A percentile compares a stretch with the other conserved stretches of the same genome.
Evolutionary conservation across 129 eudicot genomes (phyloP).

Genomic region (Dittrichia graveolens): DNA sequence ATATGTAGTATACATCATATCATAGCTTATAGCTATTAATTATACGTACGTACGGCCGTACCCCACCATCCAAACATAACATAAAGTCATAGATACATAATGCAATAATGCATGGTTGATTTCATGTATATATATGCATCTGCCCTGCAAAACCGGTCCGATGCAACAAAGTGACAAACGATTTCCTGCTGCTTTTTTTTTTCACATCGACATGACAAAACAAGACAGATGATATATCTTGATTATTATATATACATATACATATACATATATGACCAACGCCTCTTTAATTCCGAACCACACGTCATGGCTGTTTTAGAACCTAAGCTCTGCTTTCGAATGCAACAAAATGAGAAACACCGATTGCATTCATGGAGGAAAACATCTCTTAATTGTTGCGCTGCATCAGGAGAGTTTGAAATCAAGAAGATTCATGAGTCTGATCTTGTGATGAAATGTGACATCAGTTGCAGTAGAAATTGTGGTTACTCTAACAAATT

Average conservation of each 20-base stretch:
- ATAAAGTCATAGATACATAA: too few species aligned
- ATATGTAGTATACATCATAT: too few species aligned
- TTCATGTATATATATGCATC: not conserved
- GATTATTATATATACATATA: not conserved
- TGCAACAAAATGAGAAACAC: not conserved
- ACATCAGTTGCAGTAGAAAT: not conserved
- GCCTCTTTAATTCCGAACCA: not conserved
- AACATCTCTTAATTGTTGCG: not conserved
- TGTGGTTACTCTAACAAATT: not conserved
- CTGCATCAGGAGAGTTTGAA: not conserved
- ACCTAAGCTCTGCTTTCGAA: constrained; percentile 13
- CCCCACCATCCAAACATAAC: constrained; percentile 24
- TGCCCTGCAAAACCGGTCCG: constrained; percentile 19
- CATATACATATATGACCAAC: not conserved
- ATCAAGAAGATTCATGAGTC: constrained; percentile 12
- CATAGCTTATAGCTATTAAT: not conserved
- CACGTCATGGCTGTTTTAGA: constrained; percentile 22
- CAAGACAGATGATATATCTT: constrained; percentile 5
- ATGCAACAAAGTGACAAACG: constrained; percentile 17
- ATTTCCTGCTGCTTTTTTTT: constrained; percentile 6
- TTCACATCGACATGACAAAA: not conserved
- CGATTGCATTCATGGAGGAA: not conserved
- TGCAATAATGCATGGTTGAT: too few species aligned
- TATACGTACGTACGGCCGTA: not conserved
- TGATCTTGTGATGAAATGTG: constrained; percentile 16